phyloP scores from a whole-genome alignment of 768 basidiomycete genomes.

The Lactarius hatsudake region DNA sequence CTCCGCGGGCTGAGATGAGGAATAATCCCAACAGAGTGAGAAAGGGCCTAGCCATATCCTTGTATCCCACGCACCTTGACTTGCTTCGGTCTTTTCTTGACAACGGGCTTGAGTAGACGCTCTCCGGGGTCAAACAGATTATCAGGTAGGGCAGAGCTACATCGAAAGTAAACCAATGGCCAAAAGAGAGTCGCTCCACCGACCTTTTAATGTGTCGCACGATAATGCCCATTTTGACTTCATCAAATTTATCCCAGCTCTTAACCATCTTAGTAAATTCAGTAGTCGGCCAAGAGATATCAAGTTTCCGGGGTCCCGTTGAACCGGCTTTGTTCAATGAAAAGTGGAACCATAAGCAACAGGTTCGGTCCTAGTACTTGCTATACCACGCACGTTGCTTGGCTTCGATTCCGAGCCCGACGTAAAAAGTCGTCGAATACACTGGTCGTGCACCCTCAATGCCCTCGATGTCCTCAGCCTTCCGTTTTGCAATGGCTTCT shows the following conservation, averaged over 20 bases:
- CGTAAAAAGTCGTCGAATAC: slow-evolving; percentile 96
- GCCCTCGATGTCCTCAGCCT: slow-evolving; percentile 73
- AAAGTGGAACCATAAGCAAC: slow-evolving; percentile 20
- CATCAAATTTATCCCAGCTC: slow-evolving; percentile 93
- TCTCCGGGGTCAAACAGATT: slow-evolving; percentile 81
- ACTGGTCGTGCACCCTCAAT: slow-evolving; percentile 77
- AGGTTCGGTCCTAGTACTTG: slow-evolving; percentile 15
- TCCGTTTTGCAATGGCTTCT: slow-evolving; percentile 65
- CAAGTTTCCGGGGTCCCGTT: slow-evolving; percentile 76
- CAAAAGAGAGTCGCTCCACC: not conserved
- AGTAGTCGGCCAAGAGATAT: slow-evolving; percentile 95
- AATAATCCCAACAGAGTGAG: not conserved
- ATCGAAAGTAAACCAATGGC: slow-evolving; percentile 16
- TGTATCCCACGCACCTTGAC: slow-evolving; percentile 44
- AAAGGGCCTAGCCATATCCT: not conserved
- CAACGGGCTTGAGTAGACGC: slow-evolving; percentile 61
- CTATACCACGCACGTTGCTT: slow-evolving; percentile 68
- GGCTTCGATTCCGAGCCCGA: slow-evolving; percentile 89
- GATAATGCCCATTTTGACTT: slow-evolving; percentile 88
- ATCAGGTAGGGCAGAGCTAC: slow-evolving; percentile 73
- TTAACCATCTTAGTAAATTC: slow-evolving; percentile 95
- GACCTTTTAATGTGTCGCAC: slow-evolving; percentile 92
- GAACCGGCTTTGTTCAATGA: slow-evolving; percentile 56
- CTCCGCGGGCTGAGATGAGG: slow-evolving; percentile 18
- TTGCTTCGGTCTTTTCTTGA: slow-evolving; percentile 70